phyloP scores from a whole-genome alignment of 2,329 filamentous ascomycete species.

The Akanthomyces muscarius region DNA sequence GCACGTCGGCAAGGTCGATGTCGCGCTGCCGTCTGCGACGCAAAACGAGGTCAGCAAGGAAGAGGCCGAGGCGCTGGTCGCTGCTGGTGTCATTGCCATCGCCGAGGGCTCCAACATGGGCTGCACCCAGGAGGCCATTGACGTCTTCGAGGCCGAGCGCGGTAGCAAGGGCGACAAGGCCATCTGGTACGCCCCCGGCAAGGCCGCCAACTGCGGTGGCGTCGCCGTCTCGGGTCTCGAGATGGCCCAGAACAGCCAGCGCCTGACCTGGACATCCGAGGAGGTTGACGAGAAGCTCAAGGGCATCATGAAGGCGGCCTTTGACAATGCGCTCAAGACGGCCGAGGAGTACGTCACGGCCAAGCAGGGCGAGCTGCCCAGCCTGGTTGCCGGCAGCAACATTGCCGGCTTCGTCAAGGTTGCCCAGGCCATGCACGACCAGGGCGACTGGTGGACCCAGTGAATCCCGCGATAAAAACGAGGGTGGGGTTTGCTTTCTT shows the following conservation, averaged over 20 bases:
- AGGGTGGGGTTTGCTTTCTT: not conserved
- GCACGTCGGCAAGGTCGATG: constrained; percentile 83
- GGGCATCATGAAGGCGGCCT: constrained; percentile 91
- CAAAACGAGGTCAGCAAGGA: constrained; percentile 96
- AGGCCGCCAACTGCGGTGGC: constrained; percentile 96
- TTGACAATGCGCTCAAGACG: constrained; percentile 82
- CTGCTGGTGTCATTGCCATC: constrained; percentile 74
- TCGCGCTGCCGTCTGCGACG: constrained; percentile 88
- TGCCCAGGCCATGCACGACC: constrained; percentile 87
- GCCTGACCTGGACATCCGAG: constrained; percentile 79
- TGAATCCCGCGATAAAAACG: not conserved
- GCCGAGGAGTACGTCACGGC: constrained; percentile 82
- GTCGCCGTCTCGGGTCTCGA: constrained; percentile 96
- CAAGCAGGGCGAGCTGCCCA: constrained; percentile 79
- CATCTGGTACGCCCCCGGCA: constrained; percentile 95
- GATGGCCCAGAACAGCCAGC: constrained; percentile 96
- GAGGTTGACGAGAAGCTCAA: constrained; percentile 91
- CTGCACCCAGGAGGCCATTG: constrained; percentile 92
- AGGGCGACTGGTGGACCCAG: constrained; percentile 84
- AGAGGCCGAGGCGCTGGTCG: constrained; percentile 79
- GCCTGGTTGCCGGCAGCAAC: constrained; percentile 88
- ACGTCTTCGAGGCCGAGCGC: constrained; percentile 80
- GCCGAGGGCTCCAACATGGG: constrained; percentile 99
- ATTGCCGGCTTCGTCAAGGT: constrained; percentile 99
- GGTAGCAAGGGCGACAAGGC: constrained; percentile 63